These are phyloP conservation scores for Argentina anserina DNA, from an alignment of 306 rosid genomes.

Conservation along the genomic window DNA sequence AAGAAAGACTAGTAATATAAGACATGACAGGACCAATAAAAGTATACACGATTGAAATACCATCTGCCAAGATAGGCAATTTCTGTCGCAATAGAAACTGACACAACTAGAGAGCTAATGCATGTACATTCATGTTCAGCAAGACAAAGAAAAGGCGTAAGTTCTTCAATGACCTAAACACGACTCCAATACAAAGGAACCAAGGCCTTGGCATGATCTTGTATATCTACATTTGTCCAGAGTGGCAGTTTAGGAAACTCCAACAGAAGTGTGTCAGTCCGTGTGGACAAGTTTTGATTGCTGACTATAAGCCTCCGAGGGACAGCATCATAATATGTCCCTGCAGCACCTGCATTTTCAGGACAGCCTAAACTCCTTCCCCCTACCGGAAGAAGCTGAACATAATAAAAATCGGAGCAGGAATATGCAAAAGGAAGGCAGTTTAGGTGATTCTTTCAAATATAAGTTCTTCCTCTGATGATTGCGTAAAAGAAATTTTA, in stretches of 20 bases:
- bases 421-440: neutral
- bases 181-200: constrained; percentile 96
- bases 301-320: constrained; percentile 82
- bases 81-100: neutral
- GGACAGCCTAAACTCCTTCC: constrained; percentile 89
- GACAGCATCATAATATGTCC: constrained; percentile 91
- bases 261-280: constrained; percentile 80
- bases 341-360: constrained; percentile 89
- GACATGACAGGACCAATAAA: neutral
- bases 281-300: constrained; percentile 76
- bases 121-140: constrained; percentile 10
- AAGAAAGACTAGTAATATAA: neutral
- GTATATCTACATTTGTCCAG: constrained; percentile 87
- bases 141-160: constrained; percentile 6
- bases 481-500: neutral
- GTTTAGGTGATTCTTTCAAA: neutral
- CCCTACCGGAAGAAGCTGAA: constrained; percentile 40
- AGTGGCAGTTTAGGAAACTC: constrained; percentile 91
- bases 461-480: neutral
- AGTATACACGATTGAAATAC: neutral
- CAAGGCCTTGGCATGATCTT: constrained; percentile 92
- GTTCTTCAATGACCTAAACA: constrained; percentile 71
- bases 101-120: neutral
- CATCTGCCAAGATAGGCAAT: constrained; percentile 1
- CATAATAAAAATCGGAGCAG: neutral